A percentile compares a stretch with the other conserved stretches of the same genome.
Conservation (phyloP, 805 yeast species). For the Saturnispora galanensis region DNA sequence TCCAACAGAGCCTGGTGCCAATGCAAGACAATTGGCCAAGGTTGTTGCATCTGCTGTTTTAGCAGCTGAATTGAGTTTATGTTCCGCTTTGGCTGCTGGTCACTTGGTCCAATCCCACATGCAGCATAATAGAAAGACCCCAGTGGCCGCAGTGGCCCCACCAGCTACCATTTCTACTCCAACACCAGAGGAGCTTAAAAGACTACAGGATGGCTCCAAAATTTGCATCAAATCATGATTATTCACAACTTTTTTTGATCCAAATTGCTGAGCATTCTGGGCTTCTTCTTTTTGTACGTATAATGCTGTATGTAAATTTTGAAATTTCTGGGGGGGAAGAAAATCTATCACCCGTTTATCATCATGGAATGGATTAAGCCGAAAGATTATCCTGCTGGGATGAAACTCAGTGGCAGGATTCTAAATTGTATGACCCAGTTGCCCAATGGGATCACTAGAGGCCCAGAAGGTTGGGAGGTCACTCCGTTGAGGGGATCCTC, state of each 20-base stretch:
- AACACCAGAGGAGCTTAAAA: conserved; percentile 28
- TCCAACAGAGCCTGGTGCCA: conserved; percentile 85
- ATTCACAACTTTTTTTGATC: too few relatives aligned
- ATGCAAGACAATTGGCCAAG: conserved; percentile 87
- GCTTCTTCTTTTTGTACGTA: not conserved
- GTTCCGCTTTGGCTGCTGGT: conserved; percentile 97
- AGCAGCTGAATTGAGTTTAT: conserved; percentile 90
- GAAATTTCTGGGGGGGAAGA: too few relatives aligned
- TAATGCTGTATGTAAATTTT: too few relatives aligned
- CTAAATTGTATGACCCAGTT: conserved; percentile 58
- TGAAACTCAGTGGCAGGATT: conserved; percentile 52
- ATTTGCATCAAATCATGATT: conserved; percentile 56
- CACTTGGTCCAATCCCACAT: conserved; percentile 96
- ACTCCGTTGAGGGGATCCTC: conserved; percentile 70
- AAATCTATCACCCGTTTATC: too few relatives aligned
- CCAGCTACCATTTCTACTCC: conserved; percentile 12
- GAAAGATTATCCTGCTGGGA: conserved; percentile 18
- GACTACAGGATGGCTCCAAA: conserved; percentile 63
- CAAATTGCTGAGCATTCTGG: not conserved
- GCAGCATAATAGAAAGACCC: conserved; percentile 70
- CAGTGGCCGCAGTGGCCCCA: conserved; percentile 21
- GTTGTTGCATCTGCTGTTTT: conserved; percentile 90
- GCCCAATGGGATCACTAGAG: conserved; percentile 49
- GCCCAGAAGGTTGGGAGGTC: conserved; percentile 42
- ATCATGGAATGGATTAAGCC: conserved; percentile 10